A percentile compares a stretch with the other conserved stretches of the same genome.
Evolutionary conservation across 2,329 filamentous ascomycete species (phyloP).

Genomic region (Rutstroemia sp.): DNA sequence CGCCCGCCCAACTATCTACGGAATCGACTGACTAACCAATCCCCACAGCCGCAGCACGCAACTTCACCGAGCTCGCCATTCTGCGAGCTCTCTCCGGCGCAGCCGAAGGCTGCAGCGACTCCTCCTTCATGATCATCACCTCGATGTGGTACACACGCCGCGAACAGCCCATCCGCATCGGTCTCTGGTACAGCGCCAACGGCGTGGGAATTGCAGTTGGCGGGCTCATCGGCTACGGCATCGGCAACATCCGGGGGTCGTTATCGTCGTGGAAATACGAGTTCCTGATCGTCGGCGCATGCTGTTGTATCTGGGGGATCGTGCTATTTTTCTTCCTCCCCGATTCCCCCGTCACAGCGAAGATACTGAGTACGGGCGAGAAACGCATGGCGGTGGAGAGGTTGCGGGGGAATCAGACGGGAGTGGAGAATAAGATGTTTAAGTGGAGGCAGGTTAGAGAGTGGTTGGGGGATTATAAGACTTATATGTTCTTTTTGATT

Average conservation of each 20-base stretch:
- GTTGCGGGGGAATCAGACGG: constrained; percentile 27
- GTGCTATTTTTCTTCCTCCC: constrained; percentile 27
- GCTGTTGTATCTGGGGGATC: constrained; percentile 34
- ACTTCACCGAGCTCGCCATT: background rate
- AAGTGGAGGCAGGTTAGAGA: constrained; percentile 29
- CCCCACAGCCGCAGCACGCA: constrained; percentile 16
- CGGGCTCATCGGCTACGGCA: constrained; percentile 46
- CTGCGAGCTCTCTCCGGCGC: background rate
- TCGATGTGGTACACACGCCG: constrained; percentile 43
- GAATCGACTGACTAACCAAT: constrained; percentile 30
- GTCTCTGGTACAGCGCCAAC: constrained; percentile 50
- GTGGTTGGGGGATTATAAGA: constrained; percentile 11
- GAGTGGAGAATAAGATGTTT: constrained; percentile 30
- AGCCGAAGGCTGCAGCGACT: constrained; percentile 33
- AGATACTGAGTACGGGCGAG: constrained; percentile 14
- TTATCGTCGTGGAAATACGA: constrained; percentile 49
- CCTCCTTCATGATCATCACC: constrained; percentile 47
- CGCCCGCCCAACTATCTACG: constrained; percentile 26
- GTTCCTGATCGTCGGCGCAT: constrained; percentile 42
- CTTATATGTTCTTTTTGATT: constrained; percentile 35
- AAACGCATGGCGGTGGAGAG: constrained; percentile 32
- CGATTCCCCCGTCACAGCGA: constrained; percentile 19
- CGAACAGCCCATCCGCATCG: constrained; percentile 54
- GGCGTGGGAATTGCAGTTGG: constrained; percentile 52
- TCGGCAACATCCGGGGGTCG: constrained; percentile 43